Evolutionary conservation across 73 alveolate genomes (phyloP).

Genomic region (Paramecium sexaurelia): DNA sequence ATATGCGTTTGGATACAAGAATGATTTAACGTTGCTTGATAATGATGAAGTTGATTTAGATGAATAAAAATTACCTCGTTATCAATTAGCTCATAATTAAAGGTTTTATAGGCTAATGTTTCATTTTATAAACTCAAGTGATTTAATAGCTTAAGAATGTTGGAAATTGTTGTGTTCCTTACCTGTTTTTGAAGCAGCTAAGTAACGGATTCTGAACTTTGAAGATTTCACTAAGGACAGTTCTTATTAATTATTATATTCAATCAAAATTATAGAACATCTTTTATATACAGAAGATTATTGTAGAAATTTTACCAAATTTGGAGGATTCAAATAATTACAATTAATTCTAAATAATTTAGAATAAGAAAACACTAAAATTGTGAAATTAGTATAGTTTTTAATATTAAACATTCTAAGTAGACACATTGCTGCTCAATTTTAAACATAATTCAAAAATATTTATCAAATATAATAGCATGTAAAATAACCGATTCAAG

Average conservation of each 20-base stretch:
- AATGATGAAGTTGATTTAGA: slow-evolving; percentile 54
- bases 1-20: slow-evolving; percentile 74
- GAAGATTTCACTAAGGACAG: slow-evolving; percentile 9
- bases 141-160: slow-evolving; percentile 74
- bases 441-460: slow-evolving; percentile 44
- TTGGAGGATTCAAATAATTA: slow-evolving; percentile 31
- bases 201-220: not conserved
- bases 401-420: slow-evolving; percentile 52
- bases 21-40: slow-evolving; percentile 73
- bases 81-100: slow-evolving; percentile 72
- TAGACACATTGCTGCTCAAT: slow-evolving; percentile 66
- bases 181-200: slow-evolving; percentile 12
- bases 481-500: slow-evolving; percentile 58
- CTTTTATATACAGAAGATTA: not conserved
- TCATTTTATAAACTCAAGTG: not conserved
- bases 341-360: not conserved
- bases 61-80: slow-evolving; percentile 78
- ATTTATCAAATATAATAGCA: slow-evolving; percentile 59
- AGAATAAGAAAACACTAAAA: not conserved
- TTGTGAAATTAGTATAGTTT: slow-evolving; percentile 33
- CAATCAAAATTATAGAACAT: slow-evolving; percentile 14
- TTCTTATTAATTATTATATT: slow-evolving; percentile 25
- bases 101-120: slow-evolving; percentile 73
- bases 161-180: slow-evolving; percentile 77
- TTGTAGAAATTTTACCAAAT: not conserved